phyloP scores from a whole-genome alignment of 805 yeast species.

The Torulaspora franciscae region DNA sequence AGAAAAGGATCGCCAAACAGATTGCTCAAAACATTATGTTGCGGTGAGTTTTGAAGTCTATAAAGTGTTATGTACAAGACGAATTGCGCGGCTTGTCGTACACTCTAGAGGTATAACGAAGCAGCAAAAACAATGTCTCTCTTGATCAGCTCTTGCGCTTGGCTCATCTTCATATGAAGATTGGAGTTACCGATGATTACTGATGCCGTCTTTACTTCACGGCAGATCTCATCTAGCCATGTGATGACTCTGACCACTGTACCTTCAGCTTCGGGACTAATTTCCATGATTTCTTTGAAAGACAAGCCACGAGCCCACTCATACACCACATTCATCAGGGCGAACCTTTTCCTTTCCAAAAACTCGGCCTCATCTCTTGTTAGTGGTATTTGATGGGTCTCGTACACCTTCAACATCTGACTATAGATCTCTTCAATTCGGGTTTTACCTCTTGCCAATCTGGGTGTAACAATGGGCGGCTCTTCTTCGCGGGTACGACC shows the following conservation, averaged over 20 bases:
- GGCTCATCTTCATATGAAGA: slow-evolving; percentile 83
- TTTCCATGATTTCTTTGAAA: slow-evolving; percentile 83
- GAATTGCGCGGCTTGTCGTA: background rate
- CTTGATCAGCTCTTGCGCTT: slow-evolving; percentile 90
- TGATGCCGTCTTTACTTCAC: slow-evolving; percentile 92
- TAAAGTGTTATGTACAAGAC: background rate
- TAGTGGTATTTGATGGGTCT: slow-evolving; percentile 62
- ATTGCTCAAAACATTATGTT: slow-evolving; percentile 18
- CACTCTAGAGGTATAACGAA: slow-evolving; percentile 60
- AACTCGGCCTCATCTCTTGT: slow-evolving; percentile 85
- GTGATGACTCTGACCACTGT: slow-evolving; percentile 95
- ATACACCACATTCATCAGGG: slow-evolving; percentile 86
- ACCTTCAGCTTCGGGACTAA: slow-evolving; percentile 91
- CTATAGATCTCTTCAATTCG: slow-evolving; percentile 68
- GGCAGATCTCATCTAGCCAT: slow-evolving; percentile 87
- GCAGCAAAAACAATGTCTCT: slow-evolving; percentile 98
- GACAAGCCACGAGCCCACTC: slow-evolving; percentile 97
- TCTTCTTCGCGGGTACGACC: slow-evolving; percentile 64
- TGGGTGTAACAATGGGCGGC: slow-evolving; percentile 61
- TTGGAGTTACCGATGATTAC: slow-evolving; percentile 89
- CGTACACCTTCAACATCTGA: slow-evolving; percentile 55
- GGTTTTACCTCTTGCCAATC: slow-evolving; percentile 65
- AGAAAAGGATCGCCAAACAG: slow-evolving; percentile 17
- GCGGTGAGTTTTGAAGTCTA: slow-evolving; percentile 2
- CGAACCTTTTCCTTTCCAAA: slow-evolving; percentile 78